These are phyloP conservation scores for Colletotrichum ledebouriae DNA, from an alignment of 2,329 filamentous ascomycete genomes.

Conservation along the genomic window DNA sequence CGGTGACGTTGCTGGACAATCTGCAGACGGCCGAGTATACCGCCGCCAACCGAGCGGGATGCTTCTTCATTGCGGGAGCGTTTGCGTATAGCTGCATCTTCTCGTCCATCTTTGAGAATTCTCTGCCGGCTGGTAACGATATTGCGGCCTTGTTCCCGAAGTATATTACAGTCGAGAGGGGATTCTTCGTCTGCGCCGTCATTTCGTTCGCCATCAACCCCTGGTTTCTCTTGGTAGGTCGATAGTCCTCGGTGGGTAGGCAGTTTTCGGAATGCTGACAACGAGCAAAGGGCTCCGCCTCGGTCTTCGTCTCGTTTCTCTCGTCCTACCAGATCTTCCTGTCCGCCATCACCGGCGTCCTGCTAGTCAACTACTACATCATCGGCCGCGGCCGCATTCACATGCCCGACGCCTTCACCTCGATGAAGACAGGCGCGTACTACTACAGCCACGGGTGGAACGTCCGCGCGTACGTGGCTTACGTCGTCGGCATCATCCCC, in stretches of 20 bases:
- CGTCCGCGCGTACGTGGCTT: conserved; percentile 42
- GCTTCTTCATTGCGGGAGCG: conserved; percentile 56
- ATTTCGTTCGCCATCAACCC: conserved; percentile 55
- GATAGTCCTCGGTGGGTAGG: conserved; percentile 52
- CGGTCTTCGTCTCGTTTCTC: conserved; percentile 54
- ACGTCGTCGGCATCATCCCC: conserved; percentile 52
- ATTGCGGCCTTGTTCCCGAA: conserved; percentile 54
- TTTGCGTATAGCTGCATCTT: conserved; percentile 60
- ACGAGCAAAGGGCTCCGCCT: conserved; percentile 49
- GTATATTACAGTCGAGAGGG: conserved; percentile 55
- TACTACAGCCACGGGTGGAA: conserved; percentile 39
- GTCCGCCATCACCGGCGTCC: conserved; percentile 56
- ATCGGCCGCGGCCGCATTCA: conserved; percentile 52
- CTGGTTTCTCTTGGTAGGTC: conserved; percentile 55
- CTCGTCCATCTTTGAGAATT: conserved; percentile 59
- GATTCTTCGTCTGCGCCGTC: conserved; percentile 54
- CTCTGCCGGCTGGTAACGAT: conserved; percentile 57
- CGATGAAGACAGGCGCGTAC: conserved; percentile 31
- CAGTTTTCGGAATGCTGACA: conserved; percentile 47
- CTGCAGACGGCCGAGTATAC: conserved; percentile 53
- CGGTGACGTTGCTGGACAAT: conserved; percentile 51
- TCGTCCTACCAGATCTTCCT: conserved; percentile 55
- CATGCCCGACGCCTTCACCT: conserved; percentile 48
- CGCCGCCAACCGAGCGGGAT: conserved; percentile 52
- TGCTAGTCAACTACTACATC: conserved; percentile 53